Conservation (phyloP, 208 protist genomes). For the Acanthamoeba sp. region DNA sequence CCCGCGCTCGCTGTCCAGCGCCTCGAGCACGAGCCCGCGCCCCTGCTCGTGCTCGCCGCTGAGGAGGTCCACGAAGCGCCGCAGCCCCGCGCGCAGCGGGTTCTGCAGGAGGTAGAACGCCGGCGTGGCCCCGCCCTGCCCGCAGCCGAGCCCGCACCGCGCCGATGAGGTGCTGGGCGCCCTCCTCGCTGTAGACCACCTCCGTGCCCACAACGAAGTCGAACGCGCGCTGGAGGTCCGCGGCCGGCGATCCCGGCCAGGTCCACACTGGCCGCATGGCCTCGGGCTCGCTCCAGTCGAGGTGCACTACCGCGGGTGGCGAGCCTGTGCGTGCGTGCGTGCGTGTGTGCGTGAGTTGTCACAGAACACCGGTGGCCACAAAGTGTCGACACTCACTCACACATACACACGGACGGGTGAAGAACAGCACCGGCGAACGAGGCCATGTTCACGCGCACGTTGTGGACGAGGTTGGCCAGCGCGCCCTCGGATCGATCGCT, state of each 20-base stretch:
- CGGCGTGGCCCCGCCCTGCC: neutral
- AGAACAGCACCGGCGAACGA: neutral
- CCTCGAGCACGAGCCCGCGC: neutral
- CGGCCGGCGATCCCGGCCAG: neutral
- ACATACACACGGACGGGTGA: no score
- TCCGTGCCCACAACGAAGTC: constrained; percentile 12
- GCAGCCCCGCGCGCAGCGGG: neutral
- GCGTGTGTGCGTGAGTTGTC: neutral
- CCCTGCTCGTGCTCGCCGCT: neutral
- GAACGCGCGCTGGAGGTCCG: neutral
- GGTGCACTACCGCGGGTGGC: neutral
- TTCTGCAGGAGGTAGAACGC: constrained; percentile 29
- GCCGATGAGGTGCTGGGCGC: neutral
- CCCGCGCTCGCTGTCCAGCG: neutral
- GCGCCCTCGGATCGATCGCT: neutral
- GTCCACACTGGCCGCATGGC: neutral
- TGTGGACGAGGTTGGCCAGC: constrained; percentile 4
- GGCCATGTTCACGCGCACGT: neutral
- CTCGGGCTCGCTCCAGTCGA: neutral
- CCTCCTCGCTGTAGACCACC: constrained; percentile 47
- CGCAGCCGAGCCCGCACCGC: neutral
- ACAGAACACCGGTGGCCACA: neutral
- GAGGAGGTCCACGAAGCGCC: neutral
- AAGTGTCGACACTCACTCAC: no score
- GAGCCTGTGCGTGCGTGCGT: neutral